Base-by-base conservation (phyloP, 495 filamentous ascomycete genomes). In the Achaetomiella virescens region DNA sequence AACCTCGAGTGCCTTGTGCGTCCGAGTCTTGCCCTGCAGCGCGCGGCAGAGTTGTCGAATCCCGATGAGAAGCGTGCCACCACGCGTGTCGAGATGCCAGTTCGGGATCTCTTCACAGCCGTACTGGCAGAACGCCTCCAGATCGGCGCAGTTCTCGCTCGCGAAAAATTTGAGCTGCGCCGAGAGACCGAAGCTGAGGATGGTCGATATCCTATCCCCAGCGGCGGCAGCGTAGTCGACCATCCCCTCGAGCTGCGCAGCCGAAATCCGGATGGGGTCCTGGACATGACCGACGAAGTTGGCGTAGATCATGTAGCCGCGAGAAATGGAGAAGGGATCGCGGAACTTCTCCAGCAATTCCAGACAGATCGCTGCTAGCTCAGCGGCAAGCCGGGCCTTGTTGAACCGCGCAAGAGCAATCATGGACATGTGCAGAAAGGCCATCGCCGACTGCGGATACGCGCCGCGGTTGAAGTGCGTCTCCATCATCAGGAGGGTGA, bases 11-110 rank as follows among this genome's bases (percentile, higher is more conserved):
- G 87, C 68, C 10, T 71, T 70, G 2, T 71, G 67, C 20, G 71
- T 75, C n/a, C 77, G 72, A 0, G 91, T 95, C 68, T 91, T 95
- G 36, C 91, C 91, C 72, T 92, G 88, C 27, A 96, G 69, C 17
- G 91, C 88, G 15, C 89, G 80, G 44, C 81, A 81, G 51, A 85
- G 84, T 72, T 95, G 90, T 60, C 84, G 73, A 14, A 88, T 77
- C 20, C 82, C 77, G 54, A 89, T 78, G 11, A 95, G 75, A 58
- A 88, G 76, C 7, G 82, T 82, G 11, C 91, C 90, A 15, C 90
- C 91, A 25, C 89, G 81, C n/a, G 86, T 82, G 67, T 95, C 89
- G 42, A 79, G 72, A 27, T 78, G 66, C 89, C 88, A 95, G 37
- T 81, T 79, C 1, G 80, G 82, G 46, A 91, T 80, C 50, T 95